Percentiles rank a stretch among this genome's conserved stretches.
These are phyloP conservation scores for Fusarium sp. DNA, from an alignment of 2,329 filamentous ascomycete genomes.

Conservation along the genomic window DNA sequence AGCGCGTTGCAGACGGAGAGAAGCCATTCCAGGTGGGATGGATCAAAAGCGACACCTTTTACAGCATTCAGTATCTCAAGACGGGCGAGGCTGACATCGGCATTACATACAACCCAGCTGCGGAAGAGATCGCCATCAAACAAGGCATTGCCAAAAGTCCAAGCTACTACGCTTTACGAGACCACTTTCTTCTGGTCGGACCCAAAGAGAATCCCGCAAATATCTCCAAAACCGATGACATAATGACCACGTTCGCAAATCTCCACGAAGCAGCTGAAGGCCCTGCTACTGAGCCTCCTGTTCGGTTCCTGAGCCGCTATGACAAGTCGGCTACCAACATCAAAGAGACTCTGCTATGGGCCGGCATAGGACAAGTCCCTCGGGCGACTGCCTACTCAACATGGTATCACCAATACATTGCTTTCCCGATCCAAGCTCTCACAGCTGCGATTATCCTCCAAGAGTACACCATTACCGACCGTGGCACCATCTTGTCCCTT, in stretches of 20 bases:
- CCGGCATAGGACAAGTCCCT: conserved; percentile 57
- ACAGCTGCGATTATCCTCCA: conserved; percentile 52
- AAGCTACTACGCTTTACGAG: conserved; percentile 55
- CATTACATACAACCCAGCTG: conserved; percentile 57
- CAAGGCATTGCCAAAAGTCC: conserved; percentile 49
- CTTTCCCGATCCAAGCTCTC: conserved; percentile 58
- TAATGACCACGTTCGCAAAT: conserved; percentile 48
- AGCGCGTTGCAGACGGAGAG: conserved; percentile 24
- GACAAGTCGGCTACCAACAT: conserved; percentile 63
- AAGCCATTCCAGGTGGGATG: conserved; percentile 55
- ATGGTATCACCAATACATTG: conserved; percentile 60
- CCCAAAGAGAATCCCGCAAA: conserved; percentile 47
- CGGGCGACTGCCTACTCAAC: conserved; percentile 57
- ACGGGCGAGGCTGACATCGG: conserved; percentile 53
- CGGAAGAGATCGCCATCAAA: conserved; percentile 56
- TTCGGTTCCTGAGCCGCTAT: conserved; percentile 57
- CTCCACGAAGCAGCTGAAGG: conserved; percentile 50
- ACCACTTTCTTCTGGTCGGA: conserved; percentile 59
- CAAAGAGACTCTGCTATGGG: conserved; percentile 58
- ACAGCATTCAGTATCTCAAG: conserved; percentile 56
- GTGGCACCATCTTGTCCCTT: conserved; percentile 56
- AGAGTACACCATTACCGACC: conserved; percentile 60
- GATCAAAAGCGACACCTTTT: conserved; percentile 58
- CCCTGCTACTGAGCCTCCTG: conserved; percentile 44
- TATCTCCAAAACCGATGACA: conserved; percentile 44